A percentile compares a stretch with the other conserved stretches of the same genome.
These are phyloP conservation scores for Didymella sp. DNA, from an alignment of 2,329 filamentous ascomycete genomes.

Conservation along the genomic window DNA sequence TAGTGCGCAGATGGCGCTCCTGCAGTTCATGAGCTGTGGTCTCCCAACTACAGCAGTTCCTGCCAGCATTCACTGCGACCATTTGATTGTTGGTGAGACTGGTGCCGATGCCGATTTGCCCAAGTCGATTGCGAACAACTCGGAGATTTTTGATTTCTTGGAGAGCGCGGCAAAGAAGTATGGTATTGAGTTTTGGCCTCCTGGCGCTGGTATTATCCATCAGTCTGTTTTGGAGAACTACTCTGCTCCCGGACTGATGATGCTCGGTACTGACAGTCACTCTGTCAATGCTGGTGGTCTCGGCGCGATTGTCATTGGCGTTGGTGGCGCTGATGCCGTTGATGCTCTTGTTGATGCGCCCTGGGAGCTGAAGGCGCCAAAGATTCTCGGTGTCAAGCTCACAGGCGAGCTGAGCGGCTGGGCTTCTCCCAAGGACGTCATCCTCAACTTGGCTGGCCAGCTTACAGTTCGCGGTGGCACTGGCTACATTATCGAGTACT, in stretches of 20 bases:
- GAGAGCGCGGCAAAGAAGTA: constrained; percentile 74
- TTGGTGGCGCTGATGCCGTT: constrained; percentile 85
- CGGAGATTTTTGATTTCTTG: constrained; percentile 96
- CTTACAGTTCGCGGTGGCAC: constrained; percentile 94
- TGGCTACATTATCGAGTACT: constrained; percentile 93
- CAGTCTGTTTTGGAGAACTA: constrained; percentile 99
- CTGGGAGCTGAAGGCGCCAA: constrained; percentile 96
- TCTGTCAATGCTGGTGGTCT: constrained; percentile 97
- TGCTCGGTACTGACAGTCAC: constrained; percentile 97
- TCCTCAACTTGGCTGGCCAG: constrained; percentile 84
- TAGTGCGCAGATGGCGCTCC: constrained; percentile 94
- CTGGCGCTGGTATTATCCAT: constrained; percentile 66
- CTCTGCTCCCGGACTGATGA: constrained; percentile 95
- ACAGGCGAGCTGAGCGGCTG: constrained; percentile 86
- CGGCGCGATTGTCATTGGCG: constrained; percentile 92
- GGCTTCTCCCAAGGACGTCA: constrained; percentile 95
- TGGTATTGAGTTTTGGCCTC: constrained; percentile 55
- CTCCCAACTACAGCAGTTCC: constrained; percentile 89
- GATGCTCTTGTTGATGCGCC: constrained; percentile 95
- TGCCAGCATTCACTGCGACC: constrained; percentile 97
- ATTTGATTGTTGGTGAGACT: constrained; percentile 95
- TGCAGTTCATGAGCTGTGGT: constrained; percentile 98
- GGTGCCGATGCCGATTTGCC: constrained; percentile 87
- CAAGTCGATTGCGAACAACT: constrained; percentile 86
- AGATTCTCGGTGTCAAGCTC: constrained; percentile 83